Conservation (phyloP, 2,329 filamentous ascomycete species). For the Stachybotrys chartarum region DNA sequence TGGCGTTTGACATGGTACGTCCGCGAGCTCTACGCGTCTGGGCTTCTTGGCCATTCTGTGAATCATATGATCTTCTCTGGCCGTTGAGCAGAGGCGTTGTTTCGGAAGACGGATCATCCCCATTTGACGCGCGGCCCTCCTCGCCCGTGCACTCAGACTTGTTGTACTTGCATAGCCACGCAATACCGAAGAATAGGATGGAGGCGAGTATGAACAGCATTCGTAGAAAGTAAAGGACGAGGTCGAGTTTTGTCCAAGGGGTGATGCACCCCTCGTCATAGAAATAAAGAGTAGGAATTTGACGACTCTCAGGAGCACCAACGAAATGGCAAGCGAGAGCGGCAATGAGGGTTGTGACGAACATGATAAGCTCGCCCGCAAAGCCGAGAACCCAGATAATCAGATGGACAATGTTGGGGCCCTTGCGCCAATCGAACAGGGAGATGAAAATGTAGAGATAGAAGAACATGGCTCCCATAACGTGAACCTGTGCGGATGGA, state of each 20-base stretch:
- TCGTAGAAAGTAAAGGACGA: conserved; percentile 60
- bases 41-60: conserved; percentile 17
- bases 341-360: conserved; percentile 60
- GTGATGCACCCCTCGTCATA: conserved; percentile 19
- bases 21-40: conserved; percentile 23
- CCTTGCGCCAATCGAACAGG: conserved; percentile 74
- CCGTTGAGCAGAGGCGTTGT: conserved; percentile 54
- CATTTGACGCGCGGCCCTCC: conserved; percentile 19
- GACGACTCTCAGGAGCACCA: conserved; percentile 7
- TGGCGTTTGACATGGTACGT: conserved; percentile 31
- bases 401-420: conserved; percentile 74
- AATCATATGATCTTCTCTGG: conserved; percentile 26
- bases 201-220: conserved; percentile 58
- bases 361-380: conserved; percentile 65
- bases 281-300: too few relatives aligned
- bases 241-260: conserved; percentile 45
- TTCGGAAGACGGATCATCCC: conserved; percentile 35
- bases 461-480: conserved; percentile 78
- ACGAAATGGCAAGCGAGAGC: conserved; percentile 60
- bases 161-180: conserved; percentile 32
- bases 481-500: conserved; percentile 59
- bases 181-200: conserved; percentile 38
- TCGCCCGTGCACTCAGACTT: conserved; percentile 29
- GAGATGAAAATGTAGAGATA: conserved; percentile 82
- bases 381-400: conserved; percentile 70